Percentiles rank a stretch among this genome's conserved stretches.
phyloP scores from a whole-genome alignment of 2,329 filamentous ascomycete genomes.

The Arthroderma uncinatum region DNA sequence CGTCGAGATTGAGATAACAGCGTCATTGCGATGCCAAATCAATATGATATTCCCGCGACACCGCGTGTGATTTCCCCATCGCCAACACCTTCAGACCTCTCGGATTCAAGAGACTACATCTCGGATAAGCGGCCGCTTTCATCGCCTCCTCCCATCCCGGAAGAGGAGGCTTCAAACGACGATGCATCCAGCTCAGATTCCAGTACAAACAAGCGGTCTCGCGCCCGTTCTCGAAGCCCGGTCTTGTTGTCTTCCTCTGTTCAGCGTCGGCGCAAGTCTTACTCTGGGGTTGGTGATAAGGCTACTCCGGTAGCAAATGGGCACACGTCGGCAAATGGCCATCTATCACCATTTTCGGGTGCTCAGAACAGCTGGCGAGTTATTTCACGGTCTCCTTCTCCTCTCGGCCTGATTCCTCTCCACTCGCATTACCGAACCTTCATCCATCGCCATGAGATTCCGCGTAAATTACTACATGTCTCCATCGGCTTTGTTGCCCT shows the following conservation, averaged over 20 bases:
- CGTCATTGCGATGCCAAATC: conserved; percentile 34
- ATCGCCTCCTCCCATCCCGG: conserved; percentile 50
- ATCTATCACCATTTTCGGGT: conserved; percentile 54
- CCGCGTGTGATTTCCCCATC: conserved; percentile 86
- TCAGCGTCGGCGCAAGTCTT: conserved; percentile 37
- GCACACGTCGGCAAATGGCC: conserved; percentile 46
- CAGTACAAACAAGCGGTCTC: conserved; percentile 46
- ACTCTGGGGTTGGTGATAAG: conserved; percentile 43
- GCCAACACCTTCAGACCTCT: conserved; percentile 51
- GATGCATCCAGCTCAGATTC: conserved; percentile 43
- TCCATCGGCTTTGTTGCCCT: conserved; percentile 93
- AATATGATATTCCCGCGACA: conserved; percentile 57
- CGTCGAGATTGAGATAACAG: not conserved
- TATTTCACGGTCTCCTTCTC: conserved; percentile 82
- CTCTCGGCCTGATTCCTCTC: conserved; percentile 86
- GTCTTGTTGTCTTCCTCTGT: conserved; percentile 32
- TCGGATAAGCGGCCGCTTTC: conserved; percentile 45
- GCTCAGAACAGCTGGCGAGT: conserved; percentile 64
- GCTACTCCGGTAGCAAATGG: conserved; percentile 31
- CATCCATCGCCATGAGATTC: conserved; percentile 93
- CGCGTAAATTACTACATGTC: conserved; percentile 83
- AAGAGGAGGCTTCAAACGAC: conserved; percentile 45
- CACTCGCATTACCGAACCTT: conserved; percentile 85
- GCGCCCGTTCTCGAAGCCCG: conserved; percentile 62
- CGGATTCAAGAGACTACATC: conserved; percentile 47